Base-by-base conservation (phyloP, 1,284 basidiomycete species). In the Peniophora sp. region DNA sequence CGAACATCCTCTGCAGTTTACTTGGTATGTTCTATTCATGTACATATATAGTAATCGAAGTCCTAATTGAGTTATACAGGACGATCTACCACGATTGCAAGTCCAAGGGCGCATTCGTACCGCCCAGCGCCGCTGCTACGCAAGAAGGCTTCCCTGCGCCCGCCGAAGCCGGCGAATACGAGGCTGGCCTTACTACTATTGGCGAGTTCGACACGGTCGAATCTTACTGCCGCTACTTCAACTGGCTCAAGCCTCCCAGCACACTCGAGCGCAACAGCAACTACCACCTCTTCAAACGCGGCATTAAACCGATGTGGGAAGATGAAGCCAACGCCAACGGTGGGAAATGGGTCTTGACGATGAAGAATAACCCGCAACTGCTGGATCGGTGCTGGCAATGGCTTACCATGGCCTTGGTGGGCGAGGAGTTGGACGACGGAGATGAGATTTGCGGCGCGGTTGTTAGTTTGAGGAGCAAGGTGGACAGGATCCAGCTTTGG, bases 301-400 rank as follows among this genome's bases (percentile, higher is more conserved):
- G 87, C 34, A 89, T 89, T 70, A 92, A 91, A 63, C 89, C 92
- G 39, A 95, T 96, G 90, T 97, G 94, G 93, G 94, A 97, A 69
- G 94, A 97, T 64, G 81, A 83, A 22, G 89, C 92, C 46, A 97
- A 97, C 65, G 86, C 88, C 9, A 77, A 85, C 47, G 93, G 93
- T 22, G 93, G 93, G 35, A 95, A 95, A 69, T 97, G 94, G 94
- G 89, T 92, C 17, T 69, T 97, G 49, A 92, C 93, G 57, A 89
- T 97, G 82, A 88, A 87, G 67, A 83, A 85, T 54, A 89, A 88
- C 59, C 82, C 87, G 3, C 70, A 71, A 34, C 65, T 95, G 55
- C 71, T 96, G 45, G 94, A 97, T 70, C 77, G 86, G 27, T 90
- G 84, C 66, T 97, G 94, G 94, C 78, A 80, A 48, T 95, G 89